A percentile compares a stretch with the other conserved stretches of the same genome.
Conservation (phyloP, 305 asterid genomes). For the Fraxinus latifolia region DNA sequence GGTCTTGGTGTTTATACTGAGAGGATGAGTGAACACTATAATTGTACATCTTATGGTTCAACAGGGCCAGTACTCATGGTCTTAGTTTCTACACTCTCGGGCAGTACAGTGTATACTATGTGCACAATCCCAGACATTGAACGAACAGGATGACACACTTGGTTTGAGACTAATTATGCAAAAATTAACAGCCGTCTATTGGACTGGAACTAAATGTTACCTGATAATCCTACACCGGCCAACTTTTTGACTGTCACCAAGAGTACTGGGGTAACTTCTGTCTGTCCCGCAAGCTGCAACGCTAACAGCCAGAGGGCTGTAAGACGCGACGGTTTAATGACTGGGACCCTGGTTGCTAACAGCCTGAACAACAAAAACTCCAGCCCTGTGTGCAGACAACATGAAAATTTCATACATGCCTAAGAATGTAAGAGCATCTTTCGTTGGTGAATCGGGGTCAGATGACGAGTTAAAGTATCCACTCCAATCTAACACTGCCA, state of each 20-base stretch:
- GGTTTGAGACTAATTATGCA: neutral
- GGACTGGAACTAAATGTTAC: slow-evolving; percentile 23
- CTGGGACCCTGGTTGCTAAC: slow-evolving; percentile 81
- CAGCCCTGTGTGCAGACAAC: slow-evolving; percentile 80
- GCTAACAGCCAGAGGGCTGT: slow-evolving; percentile 81
- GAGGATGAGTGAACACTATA: neutral
- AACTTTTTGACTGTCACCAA: slow-evolving; percentile 61
- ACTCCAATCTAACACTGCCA: slow-evolving; percentile 85
- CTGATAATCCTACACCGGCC: slow-evolving; percentile 78
- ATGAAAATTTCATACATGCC: slow-evolving; percentile 76
- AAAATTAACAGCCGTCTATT: neutral
- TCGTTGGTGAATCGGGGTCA: slow-evolving; percentile 83
- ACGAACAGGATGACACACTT: neutral
- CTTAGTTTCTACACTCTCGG: neutral
- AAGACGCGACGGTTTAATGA: slow-evolving; percentile 69
- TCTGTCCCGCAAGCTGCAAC: slow-evolving; percentile 75
- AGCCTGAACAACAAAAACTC: slow-evolving; percentile 74
- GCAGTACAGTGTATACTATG: neutral
- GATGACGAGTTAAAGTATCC: slow-evolving; percentile 68
- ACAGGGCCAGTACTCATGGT: neutral
- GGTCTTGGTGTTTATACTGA: neutral
- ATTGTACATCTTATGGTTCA: neutral
- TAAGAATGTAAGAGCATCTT: slow-evolving; percentile 63
- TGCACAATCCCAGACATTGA: neutral
- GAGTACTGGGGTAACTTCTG: slow-evolving; percentile 74